Percentiles rank a stretch among this genome's conserved stretches.
Conservation (phyloP, 306 rosid species). For the apple (Malus domestica) region DNA sequence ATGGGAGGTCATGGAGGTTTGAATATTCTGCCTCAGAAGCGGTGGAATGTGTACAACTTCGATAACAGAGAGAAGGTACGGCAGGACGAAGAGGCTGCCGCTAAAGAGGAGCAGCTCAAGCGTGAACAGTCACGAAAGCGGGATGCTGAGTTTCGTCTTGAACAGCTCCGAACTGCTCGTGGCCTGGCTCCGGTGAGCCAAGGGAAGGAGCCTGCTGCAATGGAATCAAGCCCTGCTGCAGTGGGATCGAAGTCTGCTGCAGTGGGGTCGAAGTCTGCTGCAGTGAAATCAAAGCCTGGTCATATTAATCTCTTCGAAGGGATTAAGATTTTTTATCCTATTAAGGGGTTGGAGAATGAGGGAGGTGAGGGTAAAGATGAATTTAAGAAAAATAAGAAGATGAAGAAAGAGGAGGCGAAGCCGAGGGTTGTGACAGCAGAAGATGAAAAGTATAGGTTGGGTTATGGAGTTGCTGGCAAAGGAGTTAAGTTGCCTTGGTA, state of each 20-base stretch:
- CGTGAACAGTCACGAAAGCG: slow-evolving; percentile 65
- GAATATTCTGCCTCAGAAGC: slow-evolving; percentile 91
- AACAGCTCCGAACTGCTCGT: slow-evolving; percentile 56
- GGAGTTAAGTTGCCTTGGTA: slow-evolving; percentile 91
- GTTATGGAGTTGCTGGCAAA: slow-evolving; percentile 82
- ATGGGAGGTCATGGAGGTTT: slow-evolving; percentile 98
- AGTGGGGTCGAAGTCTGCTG: not conserved
- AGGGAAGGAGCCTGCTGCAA: not conserved
- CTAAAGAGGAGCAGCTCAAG: slow-evolving; percentile 81
- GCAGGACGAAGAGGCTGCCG: slow-evolving; percentile 82
- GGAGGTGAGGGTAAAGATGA: slow-evolving; percentile 26
- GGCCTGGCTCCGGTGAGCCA: slow-evolving; percentile 51
- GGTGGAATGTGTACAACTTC: slow-evolving; percentile 88
- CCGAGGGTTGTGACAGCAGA: slow-evolving; percentile 49
- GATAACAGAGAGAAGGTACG: slow-evolving; percentile 87
- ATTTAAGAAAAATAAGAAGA: slow-evolving; percentile 45
- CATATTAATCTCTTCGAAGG: slow-evolving; percentile 85
- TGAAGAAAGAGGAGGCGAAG: slow-evolving; percentile 47
- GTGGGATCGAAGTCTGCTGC: slow-evolving; percentile 28
- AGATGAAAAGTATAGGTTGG: slow-evolving; percentile 84
- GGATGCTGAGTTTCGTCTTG: slow-evolving; percentile 68
- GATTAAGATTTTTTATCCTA: slow-evolving; percentile 71
- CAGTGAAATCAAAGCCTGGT: slow-evolving; percentile 36
- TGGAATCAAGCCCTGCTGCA: slow-evolving; percentile 6
- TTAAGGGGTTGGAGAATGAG: slow-evolving; percentile 29